phyloP scores from a whole-genome alignment of 1,284 basidiomycete species.

The Sanguinoderma infundibulare region DNA sequence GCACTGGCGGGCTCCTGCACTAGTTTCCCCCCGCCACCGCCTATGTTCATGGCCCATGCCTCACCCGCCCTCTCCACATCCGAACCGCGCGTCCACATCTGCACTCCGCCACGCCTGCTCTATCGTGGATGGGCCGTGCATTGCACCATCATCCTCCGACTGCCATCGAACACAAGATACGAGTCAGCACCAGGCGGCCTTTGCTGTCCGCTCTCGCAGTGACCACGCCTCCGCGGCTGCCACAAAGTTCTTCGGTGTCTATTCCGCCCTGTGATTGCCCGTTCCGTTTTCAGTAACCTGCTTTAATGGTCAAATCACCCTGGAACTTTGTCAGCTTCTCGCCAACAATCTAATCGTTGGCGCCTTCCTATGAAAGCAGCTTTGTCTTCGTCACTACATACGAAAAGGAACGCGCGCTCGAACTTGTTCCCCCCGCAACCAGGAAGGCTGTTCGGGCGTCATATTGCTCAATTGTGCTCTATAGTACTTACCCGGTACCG shows the following conservation, averaged over 20 bases:
- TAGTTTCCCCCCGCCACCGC: slow-evolving; percentile 4
- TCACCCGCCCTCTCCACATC: slow-evolving; percentile 15
- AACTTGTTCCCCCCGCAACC: too few relatives aligned
- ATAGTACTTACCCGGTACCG: too few relatives aligned
- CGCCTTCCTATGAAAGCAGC: neutral
- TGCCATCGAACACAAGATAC: neutral
- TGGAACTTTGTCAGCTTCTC: neutral
- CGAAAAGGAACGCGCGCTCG: neutral
- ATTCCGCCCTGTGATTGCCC: neutral
- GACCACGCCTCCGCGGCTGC: neutral
- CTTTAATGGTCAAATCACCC: neutral
- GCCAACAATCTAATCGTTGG: neutral
- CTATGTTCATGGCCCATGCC: slow-evolving; percentile 6
- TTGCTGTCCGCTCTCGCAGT: neutral
- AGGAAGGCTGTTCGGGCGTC: too few relatives aligned
- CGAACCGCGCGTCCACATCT: slow-evolving; percentile 8
- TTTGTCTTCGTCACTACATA: neutral
- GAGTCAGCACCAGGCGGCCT: neutral
- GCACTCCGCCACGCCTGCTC: slow-evolving; percentile 1
- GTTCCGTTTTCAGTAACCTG: neutral
- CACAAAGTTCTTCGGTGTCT: neutral
- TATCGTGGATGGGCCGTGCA: neutral
- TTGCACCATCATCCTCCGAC: neutral
- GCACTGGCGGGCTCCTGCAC: neutral
- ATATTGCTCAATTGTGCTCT: too few relatives aligned